Percentiles rank a stretch among this genome's conserved stretches.
phyloP scores from a whole-genome alignment of 2,329 filamentous ascomycete species.

The Fusarium ramigenum region DNA sequence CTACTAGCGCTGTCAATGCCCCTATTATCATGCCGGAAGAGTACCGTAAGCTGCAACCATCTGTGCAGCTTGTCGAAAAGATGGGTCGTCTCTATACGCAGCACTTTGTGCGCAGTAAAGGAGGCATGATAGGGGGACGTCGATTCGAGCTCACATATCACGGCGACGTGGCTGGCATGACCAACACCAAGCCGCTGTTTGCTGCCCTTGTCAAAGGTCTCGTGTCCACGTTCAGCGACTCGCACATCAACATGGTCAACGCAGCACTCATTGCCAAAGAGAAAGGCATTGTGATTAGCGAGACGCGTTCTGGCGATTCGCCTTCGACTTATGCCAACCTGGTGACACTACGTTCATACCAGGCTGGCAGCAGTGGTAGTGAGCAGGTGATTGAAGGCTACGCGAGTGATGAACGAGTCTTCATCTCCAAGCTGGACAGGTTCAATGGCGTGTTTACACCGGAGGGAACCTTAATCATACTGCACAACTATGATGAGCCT shows the following conservation, averaged over 20 bases:
- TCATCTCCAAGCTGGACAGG: slow-evolving; percentile 77
- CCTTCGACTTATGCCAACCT: slow-evolving; percentile 73
- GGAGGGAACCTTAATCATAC: slow-evolving; percentile 77
- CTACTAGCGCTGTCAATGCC: slow-evolving; percentile 81
- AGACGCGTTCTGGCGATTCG: slow-evolving; percentile 73
- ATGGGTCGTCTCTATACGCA: slow-evolving; percentile 84
- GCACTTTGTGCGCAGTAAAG: slow-evolving; percentile 64
- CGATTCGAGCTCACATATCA: slow-evolving; percentile 82
- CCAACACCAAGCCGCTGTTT: slow-evolving; percentile 81
- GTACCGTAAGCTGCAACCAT: slow-evolving; percentile 80
- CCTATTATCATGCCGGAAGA: slow-evolving; percentile 84
- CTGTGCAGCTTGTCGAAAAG: slow-evolving; percentile 78
- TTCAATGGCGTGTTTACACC: slow-evolving; percentile 80
- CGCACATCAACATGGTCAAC: slow-evolving; percentile 84
- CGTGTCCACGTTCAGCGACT: slow-evolving; percentile 72
- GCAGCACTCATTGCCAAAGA: slow-evolving; percentile 79
- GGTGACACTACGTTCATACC: slow-evolving; percentile 71
- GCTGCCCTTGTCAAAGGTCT: slow-evolving; percentile 83
- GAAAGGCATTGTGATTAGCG: slow-evolving; percentile 80
- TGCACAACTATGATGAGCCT: slow-evolving; percentile 82
- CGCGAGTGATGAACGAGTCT: slow-evolving; percentile 69
- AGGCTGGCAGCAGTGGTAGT: slow-evolving; percentile 41
- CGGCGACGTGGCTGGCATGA: slow-evolving; percentile 75
- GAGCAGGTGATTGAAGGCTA: slow-evolving; percentile 71
- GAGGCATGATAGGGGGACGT: slow-evolving; percentile 65